These are phyloP conservation scores for Ustilago tritici DNA, from an alignment of 1,284 basidiomycete species.

Conservation along the genomic window DNA sequence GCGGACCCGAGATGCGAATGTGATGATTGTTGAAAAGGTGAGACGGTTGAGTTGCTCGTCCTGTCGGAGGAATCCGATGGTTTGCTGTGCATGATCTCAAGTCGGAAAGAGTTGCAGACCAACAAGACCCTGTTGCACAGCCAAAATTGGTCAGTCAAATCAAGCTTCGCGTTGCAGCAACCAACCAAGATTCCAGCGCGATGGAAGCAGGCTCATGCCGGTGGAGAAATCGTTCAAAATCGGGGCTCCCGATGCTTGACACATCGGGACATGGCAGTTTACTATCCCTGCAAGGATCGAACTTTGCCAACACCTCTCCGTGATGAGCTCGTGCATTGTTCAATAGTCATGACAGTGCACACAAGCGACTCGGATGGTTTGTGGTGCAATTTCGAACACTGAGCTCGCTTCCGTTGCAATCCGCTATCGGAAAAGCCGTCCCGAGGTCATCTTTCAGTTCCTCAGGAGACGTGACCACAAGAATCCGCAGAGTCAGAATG, in stretches of 20 bases:
- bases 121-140: constrained; percentile 2
- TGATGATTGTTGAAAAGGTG: neutral
- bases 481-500: no score
- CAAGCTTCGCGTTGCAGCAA: neutral
- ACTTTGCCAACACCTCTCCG: neutral
- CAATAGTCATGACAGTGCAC: neutral
- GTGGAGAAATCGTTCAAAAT: neutral
- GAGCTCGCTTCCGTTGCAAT: neutral
- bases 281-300: neutral
- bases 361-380: neutral
- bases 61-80: neutral
- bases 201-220: neutral
- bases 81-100: neutral
- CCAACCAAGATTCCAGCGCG: neutral
- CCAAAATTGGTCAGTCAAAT: neutral
- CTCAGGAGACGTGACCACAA: neutral
- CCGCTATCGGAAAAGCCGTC: constrained; percentile 8
- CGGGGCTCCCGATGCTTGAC: neutral
- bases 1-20: neutral
- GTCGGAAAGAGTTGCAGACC: neutral
- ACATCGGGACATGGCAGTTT: neutral
- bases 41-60: neutral
- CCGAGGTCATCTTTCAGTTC: constrained; percentile 6
- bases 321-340: constrained; percentile 7
- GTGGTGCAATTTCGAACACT: constrained; percentile 6